Base-by-base conservation (phyloP, 2,329 filamentous ascomycete species). In the Arthroderma sp. region DNA sequence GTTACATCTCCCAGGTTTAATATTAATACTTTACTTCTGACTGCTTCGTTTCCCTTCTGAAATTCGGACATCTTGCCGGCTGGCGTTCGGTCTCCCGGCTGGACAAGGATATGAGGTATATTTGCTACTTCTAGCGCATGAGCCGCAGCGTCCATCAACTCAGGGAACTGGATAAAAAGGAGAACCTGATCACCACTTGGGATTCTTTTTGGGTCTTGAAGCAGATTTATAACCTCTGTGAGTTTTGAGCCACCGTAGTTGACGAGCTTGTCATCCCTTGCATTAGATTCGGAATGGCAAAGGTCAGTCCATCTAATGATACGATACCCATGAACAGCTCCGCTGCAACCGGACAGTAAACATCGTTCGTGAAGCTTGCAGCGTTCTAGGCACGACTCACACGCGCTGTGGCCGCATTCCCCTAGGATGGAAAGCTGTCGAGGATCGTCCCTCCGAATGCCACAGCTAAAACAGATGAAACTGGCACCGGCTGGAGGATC, bases 1-100 rank as follows among this genome's bases (percentile, higher is more conserved):
- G 79, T 78, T 35, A 79, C 79, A 60, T 76, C 76, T 1, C 75
- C 76, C 1, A 82, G 70, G 58, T 81, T 78, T 31, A 87, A 69
- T 15, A 86, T 70, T 3, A 86, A 69, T 0, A 82, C 79, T 55
- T 76, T 79, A 31, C 66, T 69, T 21, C 66, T 61, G 15, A 67
- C 58, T 51, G 63, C 56, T 33, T 66, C 73, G 52, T 60, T 71
- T 58, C 67, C 63, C 9, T 67, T 63, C 51, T 77, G 73, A 57
- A 81, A 75, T 0, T 63, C 54, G 1, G 67, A 64, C 8, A 81
- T 67, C 11, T 72, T 70, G 15, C 66, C 65, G 1, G 66, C 63
- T 39, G 67, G 61, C 4, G 63, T 62, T 23, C 64, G 60, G 31
- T 66, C 64, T 15, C 63, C 66, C 1, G 68, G 66, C 2, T 66